Conservation (phyloP, 176 grass and related monocot species). For the Dendrocalamus sinicus region DNA sequence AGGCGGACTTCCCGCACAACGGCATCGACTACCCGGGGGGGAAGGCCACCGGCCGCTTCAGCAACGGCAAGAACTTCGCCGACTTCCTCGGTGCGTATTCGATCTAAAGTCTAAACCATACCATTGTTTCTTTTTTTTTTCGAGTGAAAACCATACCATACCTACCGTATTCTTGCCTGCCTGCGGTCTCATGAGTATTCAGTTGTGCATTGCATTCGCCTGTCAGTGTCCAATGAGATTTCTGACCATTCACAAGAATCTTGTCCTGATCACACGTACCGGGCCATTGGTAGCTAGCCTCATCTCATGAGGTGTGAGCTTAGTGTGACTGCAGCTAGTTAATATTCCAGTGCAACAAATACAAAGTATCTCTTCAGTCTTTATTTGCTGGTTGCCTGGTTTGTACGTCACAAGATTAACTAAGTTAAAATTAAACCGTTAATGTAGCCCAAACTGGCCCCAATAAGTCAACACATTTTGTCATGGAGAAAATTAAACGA, state of each 20-base stretch:
- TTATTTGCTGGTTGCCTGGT: neutral
- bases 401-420: neutral
- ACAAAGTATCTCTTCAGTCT: too few species aligned
- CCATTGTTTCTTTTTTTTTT: too few species aligned
- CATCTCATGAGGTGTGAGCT: neutral
- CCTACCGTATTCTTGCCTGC: neutral
- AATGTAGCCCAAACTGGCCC: neutral
- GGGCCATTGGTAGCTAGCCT: neutral
- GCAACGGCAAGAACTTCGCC: conserved; percentile 86
- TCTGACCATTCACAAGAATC: neutral
- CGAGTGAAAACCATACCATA: too few species aligned
- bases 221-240: neutral
- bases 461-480: neutral
- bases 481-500: neutral
- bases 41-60: conserved; percentile 80
- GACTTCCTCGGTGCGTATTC: conserved; percentile 68
- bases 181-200: neutral
- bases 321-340: neutral
- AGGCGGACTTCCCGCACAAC: conserved; percentile 84
- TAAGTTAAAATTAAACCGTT: neutral
- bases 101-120: neutral
- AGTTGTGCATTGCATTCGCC: neutral
- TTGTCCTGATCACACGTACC: neutral
- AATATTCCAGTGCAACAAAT: neutral
- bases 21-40: conserved; percentile 77